These are phyloP conservation scores for Suillus bovinus DNA, from an alignment of 768 basidiomycete species.

Conservation along the genomic window DNA sequence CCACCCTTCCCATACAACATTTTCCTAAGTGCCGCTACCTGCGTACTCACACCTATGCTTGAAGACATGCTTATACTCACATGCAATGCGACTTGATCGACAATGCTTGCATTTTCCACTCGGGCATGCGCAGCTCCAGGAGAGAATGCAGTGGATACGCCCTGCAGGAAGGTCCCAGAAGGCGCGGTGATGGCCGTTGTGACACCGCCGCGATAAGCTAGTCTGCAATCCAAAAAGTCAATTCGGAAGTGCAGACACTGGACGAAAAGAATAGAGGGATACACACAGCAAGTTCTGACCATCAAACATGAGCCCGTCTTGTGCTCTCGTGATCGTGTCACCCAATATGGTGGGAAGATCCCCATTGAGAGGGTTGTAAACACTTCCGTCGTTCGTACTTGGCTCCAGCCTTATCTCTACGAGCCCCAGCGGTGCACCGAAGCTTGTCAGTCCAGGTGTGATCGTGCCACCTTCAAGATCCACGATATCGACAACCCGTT, in stretches of 20 bases:
- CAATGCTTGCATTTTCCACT: slow-evolving; percentile 60
- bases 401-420: slow-evolving; percentile 67
- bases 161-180: slow-evolving; percentile 49
- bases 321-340: slow-evolving; percentile 59
- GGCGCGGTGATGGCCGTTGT: slow-evolving; percentile 58
- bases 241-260: background rate
- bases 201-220: slow-evolving; percentile 68
- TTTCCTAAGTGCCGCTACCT: slow-evolving; percentile 63
- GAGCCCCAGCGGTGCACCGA: slow-evolving; percentile 71
- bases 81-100: slow-evolving; percentile 64
- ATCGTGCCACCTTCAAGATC: slow-evolving; percentile 75
- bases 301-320: slow-evolving; percentile 70
- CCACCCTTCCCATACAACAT: slow-evolving; percentile 58
- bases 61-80: slow-evolving; percentile 46
- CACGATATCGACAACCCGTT: slow-evolving; percentile 33
- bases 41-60: slow-evolving; percentile 59
- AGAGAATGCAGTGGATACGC: slow-evolving; percentile 62
- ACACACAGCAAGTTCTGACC: slow-evolving; percentile 73
- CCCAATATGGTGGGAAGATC: slow-evolving; percentile 51
- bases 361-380: slow-evolving; percentile 54
- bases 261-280: background rate
- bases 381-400: slow-evolving; percentile 67
- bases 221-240: slow-evolving; percentile 34
- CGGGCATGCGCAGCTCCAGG: slow-evolving; percentile 52
- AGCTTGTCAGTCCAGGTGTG: slow-evolving; percentile 68